Conservation (phyloP, 306 rosid genomes). For the Coriaria nepalensis region DNA sequence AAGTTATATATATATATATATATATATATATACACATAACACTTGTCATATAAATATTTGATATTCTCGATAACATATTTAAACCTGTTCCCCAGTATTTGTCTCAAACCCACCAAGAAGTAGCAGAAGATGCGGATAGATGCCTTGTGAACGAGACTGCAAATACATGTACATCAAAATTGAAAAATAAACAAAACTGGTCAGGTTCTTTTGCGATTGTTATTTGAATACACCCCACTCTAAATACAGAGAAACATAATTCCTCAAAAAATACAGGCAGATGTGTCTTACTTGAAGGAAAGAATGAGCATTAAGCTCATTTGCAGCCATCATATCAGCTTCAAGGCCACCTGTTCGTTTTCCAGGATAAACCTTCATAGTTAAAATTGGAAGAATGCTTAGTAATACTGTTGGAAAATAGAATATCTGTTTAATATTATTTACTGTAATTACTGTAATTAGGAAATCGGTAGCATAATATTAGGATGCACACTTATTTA, state of each 20-base stretch:
- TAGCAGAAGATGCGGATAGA: conserved; percentile 43
- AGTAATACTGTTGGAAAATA: conserved; percentile 1
- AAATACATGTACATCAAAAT: conserved; percentile 1
- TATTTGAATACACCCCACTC: too few species aligned
- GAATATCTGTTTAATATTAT: too few species aligned
- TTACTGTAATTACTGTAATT: too few species aligned
- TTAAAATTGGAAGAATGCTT: background rate
- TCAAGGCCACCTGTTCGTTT: conserved; percentile 65
- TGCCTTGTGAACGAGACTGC: conserved; percentile 48
- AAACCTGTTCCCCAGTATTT: conserved; percentile 84
- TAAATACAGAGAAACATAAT: too few species aligned
- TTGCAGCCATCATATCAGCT: conserved; percentile 94
- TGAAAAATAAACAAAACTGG: conserved; percentile 1
- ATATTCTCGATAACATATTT: conserved; percentile 9
- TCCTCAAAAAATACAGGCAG: conserved; percentile 5
- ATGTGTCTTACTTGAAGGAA: conserved; percentile 60
- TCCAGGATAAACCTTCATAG: conserved; percentile 90
- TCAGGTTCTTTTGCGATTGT: too few species aligned
- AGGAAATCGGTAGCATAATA: too few species aligned
- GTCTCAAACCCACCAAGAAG: conserved; percentile 96
- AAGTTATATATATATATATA: background rate
- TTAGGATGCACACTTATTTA: too few species aligned
- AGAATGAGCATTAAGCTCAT: conserved; percentile 74
- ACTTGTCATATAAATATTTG: too few species aligned
- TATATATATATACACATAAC: conserved; percentile 2